Evolutionary conservation across 2,329 filamentous ascomycete genomes (phyloP), one percentile per base, ranked within the genome.

Genomic region (Chaetomiaceae sp.): DNA sequence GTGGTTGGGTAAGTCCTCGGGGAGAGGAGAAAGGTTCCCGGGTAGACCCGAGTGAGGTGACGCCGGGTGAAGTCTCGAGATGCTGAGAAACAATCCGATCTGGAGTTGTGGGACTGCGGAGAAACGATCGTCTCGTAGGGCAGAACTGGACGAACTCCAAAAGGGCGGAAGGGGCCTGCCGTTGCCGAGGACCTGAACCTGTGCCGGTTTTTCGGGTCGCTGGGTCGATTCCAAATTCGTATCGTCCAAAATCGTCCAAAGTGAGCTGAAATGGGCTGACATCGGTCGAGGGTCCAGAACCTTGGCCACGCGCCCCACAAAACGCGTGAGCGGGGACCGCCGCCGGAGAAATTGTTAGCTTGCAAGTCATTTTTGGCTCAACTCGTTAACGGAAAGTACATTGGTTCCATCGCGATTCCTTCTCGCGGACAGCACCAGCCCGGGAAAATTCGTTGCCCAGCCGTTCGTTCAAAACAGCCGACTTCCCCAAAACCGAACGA

Each of bases 271-370:
- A 39, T 59, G 56, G 58, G 48, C 56, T 58, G 47, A 58, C 53
- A 20, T 25, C 9, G 36, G 42, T 44, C 51, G n/a, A n/a, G 45
- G 47, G 59, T 56, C 44, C 36, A 29, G 27, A 38, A 43, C 34
- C 25, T 19, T 14, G 49, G 25, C 44, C 47, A 53, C 33, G 8
- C 3, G 20, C 42, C 39, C 43, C 54, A 19, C 45, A 49, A 52
- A 63, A 61, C 59, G 57, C 54, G 54, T 59, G 61, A 62, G 55
- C 62, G 63, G 63, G 50, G 31, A 19, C 19, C 37, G 31, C 63
- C 63, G 61, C 27, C 2, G 3, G 17, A 8, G 12, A 17, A 47
- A 48, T 43, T 63, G 61, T 59, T 63, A 62, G 53, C 33, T 20
- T 4, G 3, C 5, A 50, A 17, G 60, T 60, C n/a, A n/a, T 9